Conservation (phyloP, 352 stramenopile species). For the Blastocystis hominis region DNA sequence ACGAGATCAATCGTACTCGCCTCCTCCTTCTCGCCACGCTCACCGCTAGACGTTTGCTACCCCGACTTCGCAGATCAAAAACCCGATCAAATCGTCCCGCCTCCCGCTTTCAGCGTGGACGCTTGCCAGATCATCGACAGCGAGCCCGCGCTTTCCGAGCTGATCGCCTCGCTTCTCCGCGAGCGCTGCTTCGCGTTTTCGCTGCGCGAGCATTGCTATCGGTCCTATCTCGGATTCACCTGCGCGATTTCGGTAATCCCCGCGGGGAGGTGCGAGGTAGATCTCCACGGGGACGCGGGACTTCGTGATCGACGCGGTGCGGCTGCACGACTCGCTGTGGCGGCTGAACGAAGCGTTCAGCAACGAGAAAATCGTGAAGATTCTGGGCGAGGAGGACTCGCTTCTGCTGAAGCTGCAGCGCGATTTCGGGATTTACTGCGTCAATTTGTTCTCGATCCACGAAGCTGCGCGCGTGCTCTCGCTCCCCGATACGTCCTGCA, state of each 20-base stretch:
- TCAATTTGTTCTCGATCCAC: conserved; percentile 27
- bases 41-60: conserved; percentile 4
- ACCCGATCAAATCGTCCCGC: not conserved
- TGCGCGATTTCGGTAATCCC: conserved; percentile 22
- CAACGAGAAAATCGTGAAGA: not conserved
- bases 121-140: not conserved
- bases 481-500: not conserved
- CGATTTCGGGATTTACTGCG: not conserved
- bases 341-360: conserved; percentile 32
- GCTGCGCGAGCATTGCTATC: not conserved
- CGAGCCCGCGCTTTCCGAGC: not conserved
- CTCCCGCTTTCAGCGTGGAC: not conserved
- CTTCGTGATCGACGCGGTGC: conserved; percentile 1
- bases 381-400: not conserved
- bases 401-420: not conserved
- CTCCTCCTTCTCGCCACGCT: not conserved
- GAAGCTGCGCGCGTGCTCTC: not conserved
- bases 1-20: conserved; percentile 28
- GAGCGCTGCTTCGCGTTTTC: not conserved
- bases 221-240: conserved; percentile 22
- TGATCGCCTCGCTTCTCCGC: not conserved
- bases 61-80: not conserved
- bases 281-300: not conserved
- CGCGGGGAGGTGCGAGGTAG: not conserved
- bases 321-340: not conserved